These are phyloP conservation scores for Geranomyces variabilis DNA, from an alignment of 192 early-diverging fungal genomes.

Conservation along the genomic window DNA sequence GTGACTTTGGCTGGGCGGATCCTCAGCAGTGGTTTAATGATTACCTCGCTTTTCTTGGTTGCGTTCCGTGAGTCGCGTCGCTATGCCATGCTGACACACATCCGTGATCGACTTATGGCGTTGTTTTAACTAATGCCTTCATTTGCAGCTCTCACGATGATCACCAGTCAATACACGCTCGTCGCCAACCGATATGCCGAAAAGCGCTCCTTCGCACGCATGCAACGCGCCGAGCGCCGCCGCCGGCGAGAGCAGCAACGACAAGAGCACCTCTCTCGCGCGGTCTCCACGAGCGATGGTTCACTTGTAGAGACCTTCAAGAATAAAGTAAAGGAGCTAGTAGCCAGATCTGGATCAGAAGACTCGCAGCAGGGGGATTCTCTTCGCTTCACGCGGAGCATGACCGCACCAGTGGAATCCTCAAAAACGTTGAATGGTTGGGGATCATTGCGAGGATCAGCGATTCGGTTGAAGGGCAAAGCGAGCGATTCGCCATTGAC, in stretches of 20 bases:
- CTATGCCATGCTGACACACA: neutral
- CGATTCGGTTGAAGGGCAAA: too few relatives aligned
- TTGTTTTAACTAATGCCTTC: neutral
- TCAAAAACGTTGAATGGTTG: neutral
- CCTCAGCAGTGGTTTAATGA: slow-evolving; percentile 19
- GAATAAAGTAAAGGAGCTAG: neutral
- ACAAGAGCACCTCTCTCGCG: neutral
- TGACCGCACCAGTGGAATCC: neutral
- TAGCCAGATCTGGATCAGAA: neutral
- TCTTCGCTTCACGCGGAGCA: neutral
- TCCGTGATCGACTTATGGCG: neutral
- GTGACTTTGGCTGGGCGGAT: slow-evolving; percentile 25
- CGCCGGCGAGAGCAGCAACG: slow-evolving; percentile 1
- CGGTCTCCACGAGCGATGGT: neutral
- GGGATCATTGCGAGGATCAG: neutral
- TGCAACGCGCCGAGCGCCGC: slow-evolving; percentile 15
- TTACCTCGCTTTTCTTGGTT: slow-evolving; percentile 32
- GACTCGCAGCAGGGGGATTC: neutral
- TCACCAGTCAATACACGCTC: slow-evolving; percentile 39
- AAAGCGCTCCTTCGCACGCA: slow-evolving; percentile 10
- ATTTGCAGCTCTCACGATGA: slow-evolving; percentile 34
- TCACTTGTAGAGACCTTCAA: slow-evolving; percentile 12
- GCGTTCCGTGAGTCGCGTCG: neutral
- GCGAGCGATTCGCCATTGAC: too few relatives aligned
- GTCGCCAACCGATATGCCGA: slow-evolving; percentile 27